Evolutionary conservation across 2,329 filamentous ascomycete genomes (phyloP), one percentile per base, ranked within the genome.

Genomic region (Apiospora kogelbergensis): DNA sequence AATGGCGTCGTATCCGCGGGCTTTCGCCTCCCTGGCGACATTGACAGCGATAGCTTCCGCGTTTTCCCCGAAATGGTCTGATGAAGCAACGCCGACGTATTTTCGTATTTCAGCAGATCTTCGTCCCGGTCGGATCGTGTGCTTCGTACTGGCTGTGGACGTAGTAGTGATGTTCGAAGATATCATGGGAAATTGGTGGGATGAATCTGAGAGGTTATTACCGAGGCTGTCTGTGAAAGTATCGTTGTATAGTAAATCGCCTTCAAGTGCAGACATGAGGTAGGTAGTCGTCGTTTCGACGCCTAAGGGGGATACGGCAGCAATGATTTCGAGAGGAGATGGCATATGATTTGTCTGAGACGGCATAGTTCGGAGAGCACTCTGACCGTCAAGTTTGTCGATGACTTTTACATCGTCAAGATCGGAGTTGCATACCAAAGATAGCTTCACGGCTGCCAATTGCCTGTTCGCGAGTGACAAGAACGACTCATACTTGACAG

Each of bases 401-500:
- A 66, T 24, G 11, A 66, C 24, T 7, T n/a, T 46, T 6, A 37
- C 65, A 33, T 66, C 11, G 44, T 66, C 44, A 10, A 66, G 30
- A 20, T 24, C 44, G 24, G 65, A 30, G 30, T 5, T 7, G 30
- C 65, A 48, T 9, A 44, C 20, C 13, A 66, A 1, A 3, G 44
- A 66, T 24, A 66, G 30, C 22, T 66, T 66, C 24, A 66, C 65
- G 15, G 65, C 10, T 17, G 41, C 65, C 17, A 66, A 20, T 2
- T 66, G 41, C 6, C 65, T 44, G 24, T 53, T 20, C 2, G 24
- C 17, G 41, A 53, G 65, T 2, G 65, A 66, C 3, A 66, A 15
- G 26, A 66, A 53, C 1, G 65, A 66, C 65, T 66, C 65, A 42
- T 66, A 66, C 30, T 48, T 66, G 15, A 66, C 9, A 1, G 65